phyloP scores from a whole-genome alignment of 2,329 filamentous ascomycete species.

The Xylaria sp. region DNA sequence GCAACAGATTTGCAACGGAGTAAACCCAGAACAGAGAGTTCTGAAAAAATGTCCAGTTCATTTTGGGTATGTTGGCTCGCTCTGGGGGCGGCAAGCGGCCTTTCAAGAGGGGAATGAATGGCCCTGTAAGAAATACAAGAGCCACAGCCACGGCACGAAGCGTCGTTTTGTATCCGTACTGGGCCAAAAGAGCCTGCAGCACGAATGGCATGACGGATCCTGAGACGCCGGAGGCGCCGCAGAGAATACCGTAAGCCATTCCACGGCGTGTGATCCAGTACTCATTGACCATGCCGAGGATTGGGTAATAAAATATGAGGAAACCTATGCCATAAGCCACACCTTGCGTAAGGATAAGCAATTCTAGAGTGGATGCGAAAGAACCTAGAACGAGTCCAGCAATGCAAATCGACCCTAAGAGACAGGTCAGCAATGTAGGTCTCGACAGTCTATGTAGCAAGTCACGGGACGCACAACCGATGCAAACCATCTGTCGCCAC shows the following conservation, averaged over 20 bases:
- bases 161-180: constrained; percentile 52
- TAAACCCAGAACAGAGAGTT: constrained; percentile 62
- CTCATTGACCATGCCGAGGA: constrained; percentile 54
- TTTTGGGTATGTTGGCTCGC: constrained; percentile 39
- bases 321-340: constrained; percentile 54
- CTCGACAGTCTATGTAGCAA: not conserved
- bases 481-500: constrained; percentile 51
- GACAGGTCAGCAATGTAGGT: not conserved
- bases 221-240: constrained; percentile 46
- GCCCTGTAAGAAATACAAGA: constrained; percentile 51
- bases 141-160: constrained; percentile 51
- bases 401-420: constrained; percentile 51
- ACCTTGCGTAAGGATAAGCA: constrained; percentile 54
- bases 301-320: constrained; percentile 52
- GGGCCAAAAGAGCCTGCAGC: constrained; percentile 51
- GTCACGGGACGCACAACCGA: constrained; percentile 47
- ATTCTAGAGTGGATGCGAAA: constrained; percentile 49
- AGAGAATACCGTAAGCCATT: constrained; percentile 51
- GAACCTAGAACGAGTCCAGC: constrained; percentile 49
- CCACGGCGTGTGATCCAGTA: constrained; percentile 53
- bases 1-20: constrained; percentile 59
- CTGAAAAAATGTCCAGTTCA: constrained; percentile 53
- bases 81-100: constrained; percentile 49
- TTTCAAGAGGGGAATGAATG: constrained; percentile 54
- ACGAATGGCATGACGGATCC: constrained; percentile 52